Percentiles rank a stretch among this genome's conserved stretches.
These are phyloP conservation scores for Chrysosporium keratinophilum DNA, from an alignment of 2,329 filamentous ascomycete species.

Conservation along the genomic window DNA sequence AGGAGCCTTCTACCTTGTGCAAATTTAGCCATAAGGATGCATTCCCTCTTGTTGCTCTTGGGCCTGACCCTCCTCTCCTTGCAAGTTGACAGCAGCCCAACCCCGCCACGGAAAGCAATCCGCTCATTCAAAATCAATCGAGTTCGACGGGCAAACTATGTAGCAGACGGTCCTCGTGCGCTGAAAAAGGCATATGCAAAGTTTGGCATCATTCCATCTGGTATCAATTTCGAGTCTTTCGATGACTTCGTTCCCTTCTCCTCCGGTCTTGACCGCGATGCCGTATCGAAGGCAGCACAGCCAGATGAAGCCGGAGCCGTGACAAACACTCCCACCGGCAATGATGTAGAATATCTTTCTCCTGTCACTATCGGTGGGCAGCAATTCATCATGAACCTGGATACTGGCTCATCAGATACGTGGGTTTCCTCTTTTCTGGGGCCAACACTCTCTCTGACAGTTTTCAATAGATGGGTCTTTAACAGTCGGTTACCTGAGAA, in stretches of 20 bases:
- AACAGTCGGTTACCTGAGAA: slow-evolving; percentile 46
- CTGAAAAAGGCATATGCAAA: slow-evolving; percentile 59
- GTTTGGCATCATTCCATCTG: slow-evolving; percentile 46
- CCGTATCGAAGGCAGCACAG: slow-evolving; percentile 20
- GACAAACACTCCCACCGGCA: slow-evolving; percentile 52
- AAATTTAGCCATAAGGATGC: slow-evolving; percentile 11
- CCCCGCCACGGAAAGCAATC: slow-evolving; percentile 20
- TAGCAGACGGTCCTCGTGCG: slow-evolving; percentile 49
- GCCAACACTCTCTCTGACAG: background rate
- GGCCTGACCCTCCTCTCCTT: slow-evolving; percentile 24
- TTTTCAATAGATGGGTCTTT: slow-evolving; percentile 55
- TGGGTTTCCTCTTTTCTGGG: slow-evolving; percentile 30
- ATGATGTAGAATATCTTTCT: slow-evolving; percentile 60
- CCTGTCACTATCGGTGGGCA: slow-evolving; percentile 61
- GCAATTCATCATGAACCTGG: slow-evolving; percentile 58
- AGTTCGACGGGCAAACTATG: slow-evolving; percentile 46
- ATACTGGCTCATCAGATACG: slow-evolving; percentile 65
- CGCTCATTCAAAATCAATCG: slow-evolving; percentile 53
- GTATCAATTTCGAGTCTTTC: slow-evolving; percentile 31
- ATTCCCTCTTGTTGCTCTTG: slow-evolving; percentile 18
- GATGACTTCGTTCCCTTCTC: slow-evolving; percentile 27
- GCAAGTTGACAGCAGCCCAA: slow-evolving; percentile 21
- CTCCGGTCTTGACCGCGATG: slow-evolving; percentile 19
- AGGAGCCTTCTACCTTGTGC: background rate
- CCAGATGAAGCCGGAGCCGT: slow-evolving; percentile 45